These are phyloP conservation scores for Rugosomyces carneus DNA, from an alignment of 1,284 basidiomycete species.

Conservation along the genomic window DNA sequence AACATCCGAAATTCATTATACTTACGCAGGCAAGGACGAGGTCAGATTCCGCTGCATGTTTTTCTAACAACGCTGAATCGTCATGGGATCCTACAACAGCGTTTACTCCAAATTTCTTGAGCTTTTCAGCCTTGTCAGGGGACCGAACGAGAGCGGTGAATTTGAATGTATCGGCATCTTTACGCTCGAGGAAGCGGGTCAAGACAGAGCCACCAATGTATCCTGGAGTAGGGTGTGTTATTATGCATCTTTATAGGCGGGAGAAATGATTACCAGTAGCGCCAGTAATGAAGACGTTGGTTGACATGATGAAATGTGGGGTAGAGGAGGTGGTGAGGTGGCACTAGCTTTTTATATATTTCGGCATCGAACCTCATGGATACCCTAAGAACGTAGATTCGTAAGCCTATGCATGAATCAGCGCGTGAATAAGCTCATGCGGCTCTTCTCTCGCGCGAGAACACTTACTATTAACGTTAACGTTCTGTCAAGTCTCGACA, in stretches of 20 bases:
- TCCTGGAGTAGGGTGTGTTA: background rate
- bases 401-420: background rate
- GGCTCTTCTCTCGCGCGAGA: too few species aligned
- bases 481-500: too few species aligned
- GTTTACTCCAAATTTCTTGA: slow-evolving; percentile 23
- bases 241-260: background rate
- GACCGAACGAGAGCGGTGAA: slow-evolving; percentile 33
- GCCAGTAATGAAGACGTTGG: background rate
- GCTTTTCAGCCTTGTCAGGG: slow-evolving; percentile 19
- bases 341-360: background rate
- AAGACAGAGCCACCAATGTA: slow-evolving; percentile 4
- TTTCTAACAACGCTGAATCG: slow-evolving; percentile 23
- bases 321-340: background rate
- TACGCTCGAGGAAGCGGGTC: background rate
- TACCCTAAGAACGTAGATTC: too few species aligned
- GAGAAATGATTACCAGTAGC: background rate
- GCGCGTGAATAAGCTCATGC: background rate
- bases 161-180: slow-evolving; percentile 17
- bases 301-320: background rate
- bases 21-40: slow-evolving; percentile 6
- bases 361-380: background rate
- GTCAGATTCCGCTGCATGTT: slow-evolving; percentile 25
- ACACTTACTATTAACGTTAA: too few species aligned
- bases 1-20: background rate
- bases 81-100: slow-evolving; percentile 24